Conservation (phyloP, 148 eudicot genomes). For the Camellia granthamiana region DNA sequence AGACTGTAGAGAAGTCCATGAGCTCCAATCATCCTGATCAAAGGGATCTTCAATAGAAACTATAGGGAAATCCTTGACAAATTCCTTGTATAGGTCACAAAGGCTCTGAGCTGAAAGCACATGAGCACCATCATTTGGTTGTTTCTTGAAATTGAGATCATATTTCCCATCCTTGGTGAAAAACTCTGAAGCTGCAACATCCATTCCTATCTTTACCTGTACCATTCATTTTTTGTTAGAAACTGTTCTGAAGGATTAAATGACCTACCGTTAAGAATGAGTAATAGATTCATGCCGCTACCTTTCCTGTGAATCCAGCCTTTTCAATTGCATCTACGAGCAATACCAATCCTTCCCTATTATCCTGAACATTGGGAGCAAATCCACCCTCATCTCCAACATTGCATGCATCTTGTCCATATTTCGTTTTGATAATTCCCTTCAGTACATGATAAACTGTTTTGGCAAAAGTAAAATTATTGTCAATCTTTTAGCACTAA, state of each 20-base stretch:
- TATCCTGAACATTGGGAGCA: slow-evolving; percentile 98
- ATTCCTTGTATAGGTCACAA: slow-evolving; percentile 78
- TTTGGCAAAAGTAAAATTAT: neutral
- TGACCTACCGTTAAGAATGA: slow-evolving; percentile 8
- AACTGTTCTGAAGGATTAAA: slow-evolving; percentile 10
- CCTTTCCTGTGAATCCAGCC: slow-evolving; percentile 98
- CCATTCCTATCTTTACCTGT: slow-evolving; percentile 99
- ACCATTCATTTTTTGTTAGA: slow-evolving; percentile 15
- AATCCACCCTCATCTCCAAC: slow-evolving; percentile 99
- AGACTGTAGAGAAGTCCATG: slow-evolving; percentile 82
- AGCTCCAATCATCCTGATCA: slow-evolving; percentile 98
- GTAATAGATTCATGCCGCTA: slow-evolving; percentile 24
- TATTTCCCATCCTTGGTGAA: slow-evolving; percentile 83
- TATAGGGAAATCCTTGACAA: slow-evolving; percentile 85
- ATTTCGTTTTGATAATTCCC: slow-evolving; percentile 94
- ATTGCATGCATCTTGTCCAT: slow-evolving; percentile 99
- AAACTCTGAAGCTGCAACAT: slow-evolving; percentile 98
- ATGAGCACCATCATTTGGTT: slow-evolving; percentile 98
- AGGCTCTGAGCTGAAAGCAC: slow-evolving; percentile 71
- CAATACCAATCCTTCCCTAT: slow-evolving; percentile 83
- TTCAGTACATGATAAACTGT: slow-evolving; percentile 88
- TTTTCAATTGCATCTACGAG: slow-evolving; percentile 95
- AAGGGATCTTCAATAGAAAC: slow-evolving; percentile 99
- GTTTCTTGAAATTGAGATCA: slow-evolving; percentile 95
- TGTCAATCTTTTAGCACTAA: neutral